Conservation (phyloP, 1,139 yeast species). For the Taiozyma sp. region DNA sequence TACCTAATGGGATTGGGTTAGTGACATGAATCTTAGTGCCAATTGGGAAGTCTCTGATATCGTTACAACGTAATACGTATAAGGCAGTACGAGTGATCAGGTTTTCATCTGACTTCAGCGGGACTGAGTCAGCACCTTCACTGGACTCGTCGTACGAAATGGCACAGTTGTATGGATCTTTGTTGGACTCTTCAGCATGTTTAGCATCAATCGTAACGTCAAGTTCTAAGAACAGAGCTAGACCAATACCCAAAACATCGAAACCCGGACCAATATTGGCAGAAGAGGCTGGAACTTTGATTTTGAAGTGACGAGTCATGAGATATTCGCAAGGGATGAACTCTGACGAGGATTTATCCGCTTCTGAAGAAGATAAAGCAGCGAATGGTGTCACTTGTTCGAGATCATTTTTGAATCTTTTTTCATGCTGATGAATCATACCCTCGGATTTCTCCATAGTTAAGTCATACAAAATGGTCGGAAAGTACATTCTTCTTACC, state of each 20-base stretch:
- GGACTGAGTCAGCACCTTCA: slow-evolving; percentile 74
- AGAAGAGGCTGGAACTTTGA: slow-evolving; percentile 92
- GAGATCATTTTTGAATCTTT: neutral
- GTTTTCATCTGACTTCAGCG: slow-evolving; percentile 69
- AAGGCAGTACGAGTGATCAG: slow-evolving; percentile 90
- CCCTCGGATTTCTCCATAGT: neutral
- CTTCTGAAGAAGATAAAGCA: neutral
- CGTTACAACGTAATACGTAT: slow-evolving; percentile 81
- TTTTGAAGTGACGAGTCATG: slow-evolving; percentile 41
- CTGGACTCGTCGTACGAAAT: slow-evolving; percentile 65
- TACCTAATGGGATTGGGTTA: slow-evolving; percentile 92
- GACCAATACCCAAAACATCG: slow-evolving; percentile 90
- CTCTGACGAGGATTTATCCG: neutral
- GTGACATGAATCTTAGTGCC: slow-evolving; percentile 80
- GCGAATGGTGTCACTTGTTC: neutral
- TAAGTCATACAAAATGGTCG: slow-evolving; percentile 1
- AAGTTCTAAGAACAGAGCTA: slow-evolving; percentile 66
- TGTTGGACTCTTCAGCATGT: slow-evolving; percentile 37
- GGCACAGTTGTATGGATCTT: slow-evolving; percentile 64
- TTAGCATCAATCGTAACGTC: slow-evolving; percentile 57
- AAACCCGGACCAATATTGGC: slow-evolving; percentile 99
- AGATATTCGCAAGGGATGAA: too few species aligned
- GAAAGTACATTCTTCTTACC: neutral
- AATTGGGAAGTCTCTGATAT: slow-evolving; percentile 63
- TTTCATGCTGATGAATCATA: neutral